These are phyloP conservation scores for Fusarium tupiense DNA, from an alignment of 2,329 filamentous ascomycete genomes.

Conservation along the genomic window DNA sequence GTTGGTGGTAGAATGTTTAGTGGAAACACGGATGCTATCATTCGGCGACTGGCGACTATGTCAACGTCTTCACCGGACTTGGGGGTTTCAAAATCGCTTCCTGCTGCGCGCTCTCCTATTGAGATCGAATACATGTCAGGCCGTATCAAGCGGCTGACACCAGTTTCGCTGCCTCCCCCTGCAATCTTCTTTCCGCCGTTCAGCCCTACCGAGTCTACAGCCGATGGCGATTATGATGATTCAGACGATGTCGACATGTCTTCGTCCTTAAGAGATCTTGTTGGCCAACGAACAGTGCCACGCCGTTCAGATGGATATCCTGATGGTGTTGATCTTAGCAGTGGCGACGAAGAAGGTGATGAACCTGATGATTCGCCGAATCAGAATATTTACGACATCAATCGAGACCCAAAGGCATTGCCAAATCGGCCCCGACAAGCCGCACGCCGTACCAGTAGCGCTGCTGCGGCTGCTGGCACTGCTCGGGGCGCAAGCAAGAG, in stretches of 20 bases:
- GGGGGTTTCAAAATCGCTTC: neutral
- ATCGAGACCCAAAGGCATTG: conserved; percentile 24
- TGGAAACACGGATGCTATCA: conserved; percentile 53
- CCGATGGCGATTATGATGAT: conserved; percentile 43
- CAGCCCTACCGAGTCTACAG: conserved; percentile 53
- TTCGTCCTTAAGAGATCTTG: conserved; percentile 44
- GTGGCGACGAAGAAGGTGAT: conserved; percentile 54
- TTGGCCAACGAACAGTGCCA: conserved; percentile 49
- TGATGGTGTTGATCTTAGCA: conserved; percentile 52
- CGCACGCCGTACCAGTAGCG: conserved; percentile 45
- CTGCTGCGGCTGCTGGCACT: conserved; percentile 47
- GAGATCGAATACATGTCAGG: conserved; percentile 59
- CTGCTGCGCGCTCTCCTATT: conserved; percentile 33
- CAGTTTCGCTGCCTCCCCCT: conserved; percentile 62
- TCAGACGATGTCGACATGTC: conserved; percentile 45
- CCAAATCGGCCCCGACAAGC: conserved; percentile 30
- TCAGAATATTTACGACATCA: conserved; percentile 46
- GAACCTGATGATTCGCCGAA: conserved; percentile 50
- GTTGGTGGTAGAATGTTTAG: conserved; percentile 31
- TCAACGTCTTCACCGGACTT: conserved; percentile 51
- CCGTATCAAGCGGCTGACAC: conserved; percentile 55
- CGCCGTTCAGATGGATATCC: conserved; percentile 55
- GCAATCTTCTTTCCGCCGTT: conserved; percentile 62
- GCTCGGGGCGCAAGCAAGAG: conserved; percentile 47
- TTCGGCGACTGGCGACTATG: conserved; percentile 54